Evolutionary conservation across 352 stramenopile genomes (phyloP).

Genomic region (Pythium vanterpoolii): DNA sequence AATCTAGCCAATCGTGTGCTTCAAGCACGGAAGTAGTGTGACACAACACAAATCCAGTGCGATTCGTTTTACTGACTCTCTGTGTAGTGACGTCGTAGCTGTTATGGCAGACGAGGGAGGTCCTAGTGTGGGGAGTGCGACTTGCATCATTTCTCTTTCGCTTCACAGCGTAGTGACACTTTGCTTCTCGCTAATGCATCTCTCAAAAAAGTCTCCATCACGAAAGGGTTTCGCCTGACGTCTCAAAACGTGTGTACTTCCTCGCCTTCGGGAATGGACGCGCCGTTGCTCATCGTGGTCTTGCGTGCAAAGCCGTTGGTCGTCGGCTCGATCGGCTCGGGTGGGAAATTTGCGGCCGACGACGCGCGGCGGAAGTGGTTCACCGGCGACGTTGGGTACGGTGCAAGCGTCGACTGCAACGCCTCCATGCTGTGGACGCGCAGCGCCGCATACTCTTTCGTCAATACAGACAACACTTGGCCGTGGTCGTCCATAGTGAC

Average conservation of each 20-base stretch:
- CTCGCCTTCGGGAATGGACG: constrained; percentile 17
- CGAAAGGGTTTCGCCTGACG: no score
- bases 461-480: constrained; percentile 28
- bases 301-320: constrained; percentile 3
- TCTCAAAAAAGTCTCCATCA: neutral
- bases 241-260: constrained; percentile 3
- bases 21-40: neutral
- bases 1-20: neutral
- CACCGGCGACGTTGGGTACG: constrained; percentile 57
- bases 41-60: constrained; percentile 4
- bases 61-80: constrained; percentile 1
- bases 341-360: constrained; percentile 28
- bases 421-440: constrained; percentile 47
- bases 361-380: constrained; percentile 62
- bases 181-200: no score
- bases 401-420: constrained; percentile 40
- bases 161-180: no score
- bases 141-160: neutral
- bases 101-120: no score
- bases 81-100: constrained; percentile 1
- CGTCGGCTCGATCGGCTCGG: constrained; percentile 7
- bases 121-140: neutral
- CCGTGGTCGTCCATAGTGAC: constrained; percentile 48
- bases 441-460: constrained; percentile 43
- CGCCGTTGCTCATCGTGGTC: neutral